Conservation (phyloP, 1,284 basidiomycete genomes). For the Paramarasmius palmivorus region DNA sequence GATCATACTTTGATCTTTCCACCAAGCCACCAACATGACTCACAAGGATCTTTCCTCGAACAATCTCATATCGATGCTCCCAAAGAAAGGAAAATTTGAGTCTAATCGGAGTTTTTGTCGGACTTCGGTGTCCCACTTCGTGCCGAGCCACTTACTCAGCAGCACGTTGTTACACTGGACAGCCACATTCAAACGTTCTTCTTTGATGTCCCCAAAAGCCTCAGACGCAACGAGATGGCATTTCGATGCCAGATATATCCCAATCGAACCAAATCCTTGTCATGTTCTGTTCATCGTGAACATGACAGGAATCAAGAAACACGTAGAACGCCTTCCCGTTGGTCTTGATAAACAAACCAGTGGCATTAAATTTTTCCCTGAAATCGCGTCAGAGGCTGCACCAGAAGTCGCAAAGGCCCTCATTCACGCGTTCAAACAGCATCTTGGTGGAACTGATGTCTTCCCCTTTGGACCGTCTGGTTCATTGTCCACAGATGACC, state of each 20-base stretch:
- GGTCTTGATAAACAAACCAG: neutral
- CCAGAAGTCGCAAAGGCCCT: slow-evolving; percentile 28
- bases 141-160: too few species aligned
- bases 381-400: slow-evolving; percentile 27
- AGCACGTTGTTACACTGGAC: too few species aligned
- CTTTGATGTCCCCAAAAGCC: too few species aligned
- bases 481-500: slow-evolving; percentile 28
- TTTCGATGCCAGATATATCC: slow-evolving; percentile 13
- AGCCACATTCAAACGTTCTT: too few species aligned
- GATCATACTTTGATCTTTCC: too few species aligned
- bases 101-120: too few species aligned
- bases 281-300: slow-evolving; percentile 17
- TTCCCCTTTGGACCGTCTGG: slow-evolving; percentile 23
- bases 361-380: slow-evolving; percentile 29
- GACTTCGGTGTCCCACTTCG: too few species aligned
- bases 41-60: too few species aligned
- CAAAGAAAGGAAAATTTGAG: too few species aligned
- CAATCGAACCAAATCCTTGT: slow-evolving; percentile 14
- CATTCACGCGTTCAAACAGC: slow-evolving; percentile 27
- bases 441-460: slow-evolving; percentile 12
- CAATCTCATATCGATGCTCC: too few species aligned
- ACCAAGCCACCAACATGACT: too few species aligned
- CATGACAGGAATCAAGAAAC: slow-evolving; percentile 4
- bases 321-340: slow-evolving; percentile 13
- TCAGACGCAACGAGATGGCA: slow-evolving; percentile 7